Conservation (phyloP, 176 grass and related monocot genomes). For the Tuctoria greenei region DNA sequence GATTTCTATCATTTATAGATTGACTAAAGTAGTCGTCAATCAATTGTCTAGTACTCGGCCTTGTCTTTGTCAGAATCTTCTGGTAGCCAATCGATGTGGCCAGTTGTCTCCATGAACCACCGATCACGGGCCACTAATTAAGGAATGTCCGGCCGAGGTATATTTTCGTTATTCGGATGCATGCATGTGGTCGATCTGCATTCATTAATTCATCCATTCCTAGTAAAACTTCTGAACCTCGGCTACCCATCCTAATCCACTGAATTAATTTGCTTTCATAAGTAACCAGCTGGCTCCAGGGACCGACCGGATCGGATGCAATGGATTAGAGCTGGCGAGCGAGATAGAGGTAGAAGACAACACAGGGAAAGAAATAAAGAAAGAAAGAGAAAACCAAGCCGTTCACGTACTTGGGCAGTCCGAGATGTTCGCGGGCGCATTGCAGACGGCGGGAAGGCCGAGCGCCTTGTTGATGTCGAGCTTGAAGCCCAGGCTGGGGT, state of each 20-base stretch:
- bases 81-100: not conserved
- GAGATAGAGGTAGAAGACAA: not conserved
- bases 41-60: not conserved
- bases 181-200: too few species aligned
- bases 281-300: too few species aligned
- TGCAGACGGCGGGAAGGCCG: slow-evolving; percentile 53
- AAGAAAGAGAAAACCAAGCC: not conserved
- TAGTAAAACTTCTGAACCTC: too few species aligned
- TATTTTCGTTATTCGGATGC: not conserved
- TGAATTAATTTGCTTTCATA: too few species aligned
- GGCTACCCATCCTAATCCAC: too few species aligned
- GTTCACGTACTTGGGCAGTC: slow-evolving; percentile 61
- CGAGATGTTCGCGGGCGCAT: slow-evolving; percentile 58
- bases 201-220: too few species aligned
- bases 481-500: slow-evolving; percentile 66
- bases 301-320: too few species aligned
- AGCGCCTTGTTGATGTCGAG: slow-evolving; percentile 72
- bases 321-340: too few species aligned
- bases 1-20: not conserved
- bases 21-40: not conserved
- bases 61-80: not conserved
- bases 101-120: not conserved
- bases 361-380: not conserved
- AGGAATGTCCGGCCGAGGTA: not conserved
- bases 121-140: not conserved